Percentiles rank a stretch among this genome's conserved stretches.
phyloP scores from a whole-genome alignment of 495 filamentous ascomycete genomes.

The Lophiostoma macrostomum region DNA sequence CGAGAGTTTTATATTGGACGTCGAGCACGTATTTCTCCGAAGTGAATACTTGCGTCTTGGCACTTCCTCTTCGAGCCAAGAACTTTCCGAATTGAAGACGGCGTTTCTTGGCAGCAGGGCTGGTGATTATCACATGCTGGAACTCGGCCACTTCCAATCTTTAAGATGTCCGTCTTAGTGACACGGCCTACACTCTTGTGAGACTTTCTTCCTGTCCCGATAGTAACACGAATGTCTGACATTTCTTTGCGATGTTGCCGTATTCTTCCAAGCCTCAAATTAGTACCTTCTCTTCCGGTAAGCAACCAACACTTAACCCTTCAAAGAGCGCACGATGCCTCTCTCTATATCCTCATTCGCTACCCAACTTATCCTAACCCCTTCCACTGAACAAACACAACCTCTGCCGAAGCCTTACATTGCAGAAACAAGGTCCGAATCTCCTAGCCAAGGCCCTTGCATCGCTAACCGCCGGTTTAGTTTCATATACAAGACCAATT shows the following conservation, averaged over 20 bases:
- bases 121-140: neutral
- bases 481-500: constrained; percentile 24
- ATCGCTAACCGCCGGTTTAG: neutral
- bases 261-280: too few species aligned
- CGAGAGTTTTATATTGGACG: neutral
- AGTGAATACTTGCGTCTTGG: constrained; percentile 14
- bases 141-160: neutral
- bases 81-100: neutral
- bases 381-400: constrained; percentile 4
- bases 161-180: neutral
- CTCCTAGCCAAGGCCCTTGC: neutral
- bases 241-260: too few species aligned
- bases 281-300: too few species aligned
- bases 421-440: neutral
- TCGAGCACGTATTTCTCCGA: neutral
- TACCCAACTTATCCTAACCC: neutral
- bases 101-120: constrained; percentile 1
- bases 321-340: neutral
- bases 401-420: neutral
- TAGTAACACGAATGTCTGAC: neutral
- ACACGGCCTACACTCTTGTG: neutral
- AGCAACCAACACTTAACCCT: too few species aligned
- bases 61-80: constrained; percentile 18
- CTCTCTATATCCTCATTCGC: neutral
- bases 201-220: neutral